Percentiles rank a stretch among this genome's conserved stretches.
These are phyloP conservation scores for Sarocladiaceae sp. DNA, from an alignment of 2,329 filamentous ascomycete species.

Conservation along the genomic window DNA sequence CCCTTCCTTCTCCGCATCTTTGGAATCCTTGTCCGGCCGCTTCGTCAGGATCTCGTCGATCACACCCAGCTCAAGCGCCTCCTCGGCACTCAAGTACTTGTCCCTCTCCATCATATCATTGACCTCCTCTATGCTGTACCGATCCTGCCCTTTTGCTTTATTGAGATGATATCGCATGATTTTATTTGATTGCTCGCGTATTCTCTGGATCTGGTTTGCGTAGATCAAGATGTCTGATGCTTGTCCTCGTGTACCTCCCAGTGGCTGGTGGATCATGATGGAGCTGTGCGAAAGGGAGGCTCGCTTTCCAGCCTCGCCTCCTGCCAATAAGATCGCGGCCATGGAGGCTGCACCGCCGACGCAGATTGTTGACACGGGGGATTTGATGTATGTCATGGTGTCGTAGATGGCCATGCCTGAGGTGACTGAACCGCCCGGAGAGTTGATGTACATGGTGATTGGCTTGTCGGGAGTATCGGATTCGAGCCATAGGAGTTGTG, in stretches of 20 bases:
- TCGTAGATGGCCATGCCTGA: conserved; percentile 86
- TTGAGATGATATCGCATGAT: conserved; percentile 89
- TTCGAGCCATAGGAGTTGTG: conserved; percentile 96
- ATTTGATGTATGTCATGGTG: conserved; percentile 95
- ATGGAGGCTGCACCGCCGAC: conserved; percentile 93
- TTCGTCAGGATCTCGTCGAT: conserved; percentile 82
- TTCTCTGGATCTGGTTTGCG: conserved; percentile 89
- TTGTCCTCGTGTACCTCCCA: conserved; percentile 64
- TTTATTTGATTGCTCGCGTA: conserved; percentile 79
- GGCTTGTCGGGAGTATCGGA: conserved; percentile 92
- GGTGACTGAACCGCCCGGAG: conserved; percentile 87
- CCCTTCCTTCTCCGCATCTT: conserved; percentile 26
- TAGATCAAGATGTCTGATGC: conserved; percentile 90
- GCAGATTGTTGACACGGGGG: conserved; percentile 90
- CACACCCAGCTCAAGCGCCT: conserved; percentile 86
- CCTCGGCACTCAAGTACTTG: conserved; percentile 84
- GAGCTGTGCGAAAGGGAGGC: conserved; percentile 89
- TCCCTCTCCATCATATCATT: conserved; percentile 96
- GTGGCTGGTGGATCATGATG: conserved; percentile 96
- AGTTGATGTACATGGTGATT: conserved; percentile 98
- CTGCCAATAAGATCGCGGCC: conserved; percentile 84
- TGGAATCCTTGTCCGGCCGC: conserved; percentile 40
- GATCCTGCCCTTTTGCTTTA: conserved; percentile 67
- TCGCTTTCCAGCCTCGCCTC: conserved; percentile 78
- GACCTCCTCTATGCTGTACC: conserved; percentile 76